A percentile compares a stretch with the other conserved stretches of the same genome.
Conservation (phyloP, 768 basidiomycete species). For the Boletus insuetus region DNA sequence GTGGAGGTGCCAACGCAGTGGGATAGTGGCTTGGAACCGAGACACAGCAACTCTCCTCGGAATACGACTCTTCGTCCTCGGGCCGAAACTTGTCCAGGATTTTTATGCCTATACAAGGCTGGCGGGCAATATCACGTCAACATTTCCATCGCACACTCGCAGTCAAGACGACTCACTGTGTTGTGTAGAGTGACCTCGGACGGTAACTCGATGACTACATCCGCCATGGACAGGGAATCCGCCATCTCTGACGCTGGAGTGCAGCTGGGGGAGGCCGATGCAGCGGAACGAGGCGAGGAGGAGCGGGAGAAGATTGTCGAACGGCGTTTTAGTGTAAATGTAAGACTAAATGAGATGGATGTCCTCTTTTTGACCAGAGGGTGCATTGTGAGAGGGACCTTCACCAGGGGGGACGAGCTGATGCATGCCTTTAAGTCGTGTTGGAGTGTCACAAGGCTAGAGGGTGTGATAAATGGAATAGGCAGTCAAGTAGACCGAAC, state of each 20-base stretch:
- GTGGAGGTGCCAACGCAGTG: constrained; percentile 27
- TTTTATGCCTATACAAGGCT: constrained; percentile 29
- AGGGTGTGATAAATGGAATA: constrained; percentile 27
- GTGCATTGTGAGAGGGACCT: constrained; percentile 27
- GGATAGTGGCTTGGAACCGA: constrained; percentile 14
- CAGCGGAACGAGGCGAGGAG: not conserved
- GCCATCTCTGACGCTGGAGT: constrained; percentile 19
- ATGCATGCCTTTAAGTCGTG: constrained; percentile 32
- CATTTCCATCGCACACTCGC: not conserved
- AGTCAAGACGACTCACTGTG: constrained; percentile 15
- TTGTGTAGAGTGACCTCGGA: constrained; percentile 1
- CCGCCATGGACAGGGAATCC: constrained; percentile 16
- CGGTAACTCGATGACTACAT: not conserved
- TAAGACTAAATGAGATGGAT: constrained; percentile 19
- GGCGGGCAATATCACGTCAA: constrained; percentile 8
- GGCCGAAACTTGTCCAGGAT: constrained; percentile 32
- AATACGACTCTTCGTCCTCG: constrained; percentile 22
- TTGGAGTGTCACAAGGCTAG: constrained; percentile 27
- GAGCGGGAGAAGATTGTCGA: constrained; percentile 25
- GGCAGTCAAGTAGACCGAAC: constrained; percentile 12
- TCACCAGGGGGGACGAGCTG: constrained; percentile 21
- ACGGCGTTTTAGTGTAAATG: constrained; percentile 20
- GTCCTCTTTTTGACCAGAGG: constrained; percentile 26
- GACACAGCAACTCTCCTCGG: constrained; percentile 19
- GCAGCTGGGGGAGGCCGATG: constrained; percentile 9